Percentiles rank a stretch among this genome's conserved stretches.
phyloP scores from a whole-genome alignment of 106 monocot species.

The Cymbidium sinense region DNA sequence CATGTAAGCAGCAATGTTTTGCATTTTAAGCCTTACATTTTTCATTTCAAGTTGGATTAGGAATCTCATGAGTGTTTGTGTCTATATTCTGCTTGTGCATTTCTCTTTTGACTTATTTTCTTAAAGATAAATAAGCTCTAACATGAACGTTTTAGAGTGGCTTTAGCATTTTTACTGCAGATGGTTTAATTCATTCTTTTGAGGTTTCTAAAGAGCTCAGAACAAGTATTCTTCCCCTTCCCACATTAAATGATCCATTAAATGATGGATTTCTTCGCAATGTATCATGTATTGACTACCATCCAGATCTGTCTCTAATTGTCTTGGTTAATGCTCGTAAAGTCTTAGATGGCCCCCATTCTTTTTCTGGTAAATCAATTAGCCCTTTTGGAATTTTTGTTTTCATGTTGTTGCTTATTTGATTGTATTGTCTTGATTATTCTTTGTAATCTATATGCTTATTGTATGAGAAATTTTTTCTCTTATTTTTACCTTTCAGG shows the following conservation, averaged over 20 bases:
- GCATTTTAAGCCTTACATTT: background rate
- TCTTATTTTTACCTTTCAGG: conserved; percentile 36
- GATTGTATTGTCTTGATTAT: background rate
- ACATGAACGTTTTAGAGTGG: conserved; percentile 21
- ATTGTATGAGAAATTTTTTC: too few species aligned
- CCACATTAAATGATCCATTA: conserved; percentile 16
- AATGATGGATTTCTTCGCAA: conserved; percentile 22
- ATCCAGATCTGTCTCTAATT: conserved; percentile 48
- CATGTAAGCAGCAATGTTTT: conserved; percentile 28
- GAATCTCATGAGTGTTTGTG: background rate
- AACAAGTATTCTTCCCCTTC: conserved; percentile 14
- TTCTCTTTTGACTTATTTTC: background rate
- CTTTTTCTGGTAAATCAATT: conserved; percentile 28
- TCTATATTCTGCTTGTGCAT: background rate
- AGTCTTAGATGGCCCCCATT: conserved; percentile 14
- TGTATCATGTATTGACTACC: conserved; percentile 63
- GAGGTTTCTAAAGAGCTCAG: conserved; percentile 38
- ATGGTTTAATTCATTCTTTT: conserved; percentile 59
- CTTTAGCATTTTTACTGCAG: conserved; percentile 54
- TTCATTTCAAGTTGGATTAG: background rate
- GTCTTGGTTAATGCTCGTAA: conserved; percentile 45
- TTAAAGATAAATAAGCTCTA: background rate
- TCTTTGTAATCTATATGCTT: background rate
- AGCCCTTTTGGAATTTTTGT: conserved; percentile 4
- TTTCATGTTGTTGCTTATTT: background rate